phyloP scores from a whole-genome alignment of 2,329 filamentous ascomycete species.

The Diaporthe sp. region DNA sequence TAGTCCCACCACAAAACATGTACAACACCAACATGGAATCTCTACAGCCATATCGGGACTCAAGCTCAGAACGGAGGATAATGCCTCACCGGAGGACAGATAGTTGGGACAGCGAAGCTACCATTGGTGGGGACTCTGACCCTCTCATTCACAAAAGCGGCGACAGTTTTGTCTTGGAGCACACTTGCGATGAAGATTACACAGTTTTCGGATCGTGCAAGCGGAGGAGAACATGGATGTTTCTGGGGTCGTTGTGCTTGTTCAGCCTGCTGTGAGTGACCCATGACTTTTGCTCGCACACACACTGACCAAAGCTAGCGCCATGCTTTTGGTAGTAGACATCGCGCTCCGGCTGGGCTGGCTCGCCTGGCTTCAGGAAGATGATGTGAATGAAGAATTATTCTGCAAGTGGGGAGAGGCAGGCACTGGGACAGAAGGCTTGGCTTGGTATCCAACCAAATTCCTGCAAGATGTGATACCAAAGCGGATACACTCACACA shows the following conservation, averaged over 20 bases:
- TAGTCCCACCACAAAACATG: neutral
- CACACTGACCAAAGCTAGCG: slow-evolving; percentile 17
- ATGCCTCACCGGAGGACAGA: slow-evolving; percentile 13
- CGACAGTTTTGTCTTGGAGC: neutral
- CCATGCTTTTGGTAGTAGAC: slow-evolving; percentile 38
- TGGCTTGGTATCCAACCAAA: slow-evolving; percentile 63
- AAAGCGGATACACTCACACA: slow-evolving; percentile 75
- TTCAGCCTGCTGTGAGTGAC: slow-evolving; percentile 31
- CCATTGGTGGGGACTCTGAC: slow-evolving; percentile 4
- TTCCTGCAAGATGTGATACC: slow-evolving; percentile 64
- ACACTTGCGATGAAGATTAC: slow-evolving; percentile 1
- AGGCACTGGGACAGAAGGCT: slow-evolving; percentile 53
- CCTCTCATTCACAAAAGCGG: neutral
- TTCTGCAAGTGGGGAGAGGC: slow-evolving; percentile 53
- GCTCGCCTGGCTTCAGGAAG: slow-evolving; percentile 32
- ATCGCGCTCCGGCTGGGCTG: slow-evolving; percentile 40
- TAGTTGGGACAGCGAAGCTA: slow-evolving; percentile 37
- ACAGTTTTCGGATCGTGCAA: neutral
- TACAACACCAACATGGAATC: neutral
- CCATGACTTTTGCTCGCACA: neutral
- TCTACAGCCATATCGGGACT: neutral
- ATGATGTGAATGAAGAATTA: slow-evolving; percentile 47
- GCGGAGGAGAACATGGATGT: slow-evolving; percentile 31
- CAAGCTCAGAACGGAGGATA: neutral
- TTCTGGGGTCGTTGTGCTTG: neutral